phyloP scores from a whole-genome alignment of 179 eudicot genomes.

The Amaranthus tricolor region DNA sequence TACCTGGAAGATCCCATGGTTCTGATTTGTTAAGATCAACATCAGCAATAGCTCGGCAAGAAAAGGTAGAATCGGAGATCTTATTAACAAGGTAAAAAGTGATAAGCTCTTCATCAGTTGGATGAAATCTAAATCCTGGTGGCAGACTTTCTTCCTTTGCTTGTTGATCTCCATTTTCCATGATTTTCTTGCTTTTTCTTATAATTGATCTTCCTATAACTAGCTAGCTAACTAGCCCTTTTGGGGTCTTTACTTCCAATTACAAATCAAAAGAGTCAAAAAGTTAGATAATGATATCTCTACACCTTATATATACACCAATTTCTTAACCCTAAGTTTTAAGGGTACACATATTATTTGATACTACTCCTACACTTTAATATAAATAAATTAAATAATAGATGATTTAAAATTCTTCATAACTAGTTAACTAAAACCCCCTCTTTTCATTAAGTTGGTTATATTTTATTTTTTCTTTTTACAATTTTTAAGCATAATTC shows the following conservation, averaged over 20 bases:
- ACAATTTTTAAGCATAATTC: no score
- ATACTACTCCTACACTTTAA: no score
- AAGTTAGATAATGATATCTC: slow-evolving; percentile 35
- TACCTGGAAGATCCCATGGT: slow-evolving; percentile 66
- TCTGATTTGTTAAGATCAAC: slow-evolving; percentile 59
- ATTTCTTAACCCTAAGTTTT: slow-evolving; percentile 13
- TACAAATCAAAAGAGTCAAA: slow-evolving; percentile 24
- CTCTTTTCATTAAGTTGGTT: no score
- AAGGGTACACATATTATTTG: not conserved
- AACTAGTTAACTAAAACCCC: no score
- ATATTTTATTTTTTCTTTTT: no score
- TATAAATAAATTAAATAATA: no score
- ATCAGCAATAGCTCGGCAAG: slow-evolving; percentile 42
- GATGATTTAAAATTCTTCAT: no score
- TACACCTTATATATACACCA: slow-evolving; percentile 20
- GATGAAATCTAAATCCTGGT: slow-evolving; percentile 59
- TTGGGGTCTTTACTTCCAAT: not conserved
- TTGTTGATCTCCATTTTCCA: slow-evolving; percentile 38
- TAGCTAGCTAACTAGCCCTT: not conserved
- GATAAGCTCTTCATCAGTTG: slow-evolving; percentile 53
- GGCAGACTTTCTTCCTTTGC: slow-evolving; percentile 42
- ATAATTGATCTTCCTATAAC: not conserved
- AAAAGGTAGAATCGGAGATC: slow-evolving; percentile 44
- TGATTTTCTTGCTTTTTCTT: slow-evolving; percentile 5
- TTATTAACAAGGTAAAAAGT: slow-evolving; percentile 47